These are phyloP conservation scores for Hypoxylon sp. DNA, from an alignment of 2,329 filamentous ascomycete species.

Conservation along the genomic window DNA sequence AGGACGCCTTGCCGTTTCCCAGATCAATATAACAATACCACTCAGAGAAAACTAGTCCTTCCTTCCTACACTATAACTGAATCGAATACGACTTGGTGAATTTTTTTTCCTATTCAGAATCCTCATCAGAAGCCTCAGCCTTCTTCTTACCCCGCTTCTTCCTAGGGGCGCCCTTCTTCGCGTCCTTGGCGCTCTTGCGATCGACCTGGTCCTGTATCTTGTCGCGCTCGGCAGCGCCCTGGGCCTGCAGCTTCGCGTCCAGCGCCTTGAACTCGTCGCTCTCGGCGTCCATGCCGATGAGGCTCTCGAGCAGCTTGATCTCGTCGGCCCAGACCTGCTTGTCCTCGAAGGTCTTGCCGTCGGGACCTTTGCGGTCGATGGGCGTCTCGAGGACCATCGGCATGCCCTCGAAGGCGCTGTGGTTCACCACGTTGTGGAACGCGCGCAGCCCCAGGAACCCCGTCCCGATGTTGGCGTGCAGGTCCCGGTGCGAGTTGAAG, in stretches of 20 bases:
- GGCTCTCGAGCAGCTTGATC: conserved; percentile 91
- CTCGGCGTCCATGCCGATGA: conserved; percentile 87
- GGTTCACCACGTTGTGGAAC: conserved; percentile 93
- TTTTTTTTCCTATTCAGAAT: conserved; percentile 46
- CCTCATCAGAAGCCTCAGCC: conserved; percentile 49
- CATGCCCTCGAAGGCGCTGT: conserved; percentile 79
- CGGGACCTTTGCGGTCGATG: conserved; percentile 77
- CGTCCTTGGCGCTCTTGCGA: conserved; percentile 76
- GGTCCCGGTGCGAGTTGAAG: conserved; percentile 82
- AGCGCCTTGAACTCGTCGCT: conserved; percentile 78
- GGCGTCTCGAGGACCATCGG: conserved; percentile 98
- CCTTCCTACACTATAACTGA: not conserved
- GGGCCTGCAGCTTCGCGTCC: conserved; percentile 75
- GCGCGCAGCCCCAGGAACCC: conserved; percentile 92
- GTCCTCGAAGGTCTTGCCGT: conserved; percentile 81
- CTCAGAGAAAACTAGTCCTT: conserved; percentile 6
- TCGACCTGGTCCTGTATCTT: conserved; percentile 86
- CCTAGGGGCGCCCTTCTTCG: conserved; percentile 57
- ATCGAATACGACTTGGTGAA: conserved; percentile 28
- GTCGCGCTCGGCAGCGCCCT: conserved; percentile 79
- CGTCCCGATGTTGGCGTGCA: conserved; percentile 97
- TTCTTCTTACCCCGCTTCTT: conserved; percentile 53
- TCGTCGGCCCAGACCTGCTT: conserved; percentile 90
- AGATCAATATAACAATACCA: conserved; percentile 16
- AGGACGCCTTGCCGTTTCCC: conserved; percentile 27